These are phyloP conservation scores for Microcera coccophila DNA, from an alignment of 2,329 filamentous ascomycete genomes.

Conservation along the genomic window DNA sequence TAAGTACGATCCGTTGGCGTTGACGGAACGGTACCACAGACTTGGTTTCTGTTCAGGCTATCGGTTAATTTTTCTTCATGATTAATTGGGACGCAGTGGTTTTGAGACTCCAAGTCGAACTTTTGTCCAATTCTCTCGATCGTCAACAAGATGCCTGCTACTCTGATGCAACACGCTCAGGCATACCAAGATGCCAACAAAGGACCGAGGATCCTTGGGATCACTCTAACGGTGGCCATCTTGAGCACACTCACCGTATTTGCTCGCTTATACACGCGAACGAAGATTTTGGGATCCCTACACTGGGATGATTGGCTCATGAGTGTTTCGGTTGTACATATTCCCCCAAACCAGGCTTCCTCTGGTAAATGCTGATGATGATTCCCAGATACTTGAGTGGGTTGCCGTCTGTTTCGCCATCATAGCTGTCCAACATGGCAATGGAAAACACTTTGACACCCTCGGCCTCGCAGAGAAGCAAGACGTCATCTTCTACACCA, in stretches of 20 bases:
- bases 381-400: slow-evolving; percentile 31
- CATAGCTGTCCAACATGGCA: slow-evolving; percentile 35
- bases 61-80: too few relatives aligned
- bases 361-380: not conserved
- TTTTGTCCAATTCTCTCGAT: too few relatives aligned
- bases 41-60: too few relatives aligned
- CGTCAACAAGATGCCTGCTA: slow-evolving; percentile 5
- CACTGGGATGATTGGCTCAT: slow-evolving; percentile 16
- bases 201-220: slow-evolving; percentile 10
- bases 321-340: slow-evolving; percentile 9
- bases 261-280: slow-evolving; percentile 12
- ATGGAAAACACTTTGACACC: slow-evolving; percentile 36
- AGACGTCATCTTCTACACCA: slow-evolving; percentile 33
- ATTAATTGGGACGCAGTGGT: too few relatives aligned
- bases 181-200: slow-evolving; percentile 14
- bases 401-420: slow-evolving; percentile 33
- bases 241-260: slow-evolving; percentile 13
- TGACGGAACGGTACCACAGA: too few relatives aligned
- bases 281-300: slow-evolving; percentile 11
- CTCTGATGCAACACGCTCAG: slow-evolving; percentile 3
- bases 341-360: not conserved
- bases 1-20: too few relatives aligned
- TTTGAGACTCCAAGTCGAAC: too few relatives aligned
- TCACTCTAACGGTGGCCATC: slow-evolving; percentile 9
- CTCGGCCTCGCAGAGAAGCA: slow-evolving; percentile 29